Base-by-base conservation (phyloP, 2,329 filamentous ascomycete species). In the Xylariaceae sp. region DNA sequence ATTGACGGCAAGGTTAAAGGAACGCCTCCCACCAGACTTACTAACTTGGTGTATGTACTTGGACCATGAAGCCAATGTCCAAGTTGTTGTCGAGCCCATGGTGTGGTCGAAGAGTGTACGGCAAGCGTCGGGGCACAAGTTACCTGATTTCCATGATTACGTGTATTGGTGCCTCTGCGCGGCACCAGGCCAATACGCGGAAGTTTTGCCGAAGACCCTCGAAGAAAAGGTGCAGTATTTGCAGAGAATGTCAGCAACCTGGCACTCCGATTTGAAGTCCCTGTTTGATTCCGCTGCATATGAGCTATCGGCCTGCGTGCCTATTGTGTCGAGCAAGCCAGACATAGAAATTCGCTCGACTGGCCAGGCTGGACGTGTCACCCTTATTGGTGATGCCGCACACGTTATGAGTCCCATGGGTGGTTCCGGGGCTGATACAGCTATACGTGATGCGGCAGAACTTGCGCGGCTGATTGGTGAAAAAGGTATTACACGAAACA, bases 331-430 rank as follows among this genome's bases (percentile, higher is more conserved):
- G 8, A 68, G 66, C 56, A 67, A 64, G 47, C 66, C 63, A 43
- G 51, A 67, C 30, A 65, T 68, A 34, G 58, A 64, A 39, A 30
- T 67, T 12, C 40, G 41, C 22, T 56, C 59, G 29, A 30, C 58
- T 47, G 40, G n/a, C 5, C 57, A 57, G 26, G 50, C 58, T 4
- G 51, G 46, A 15, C 54, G 30, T 6, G 61, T 67, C 15, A 66
- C 61, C 5, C 59, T 68, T 3, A 53, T 67, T 22, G 64, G 63
- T 2, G 63, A 65, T 53, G 63, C 63, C 15, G 62, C 64, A n/a
- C 63, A 65, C 39, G 15, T 63, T 1, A 68, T 68, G 65, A 68
- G 65, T 49, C 64, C 65, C 5, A 68, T 67, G 65, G 65, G 66
- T 21, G 65, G 64, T 12, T 61, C 63, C 3, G 64, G 66, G 16